Conservation (phyloP, 2,329 filamentous ascomycete genomes). For the Orbilia blumenaviensis region DNA sequence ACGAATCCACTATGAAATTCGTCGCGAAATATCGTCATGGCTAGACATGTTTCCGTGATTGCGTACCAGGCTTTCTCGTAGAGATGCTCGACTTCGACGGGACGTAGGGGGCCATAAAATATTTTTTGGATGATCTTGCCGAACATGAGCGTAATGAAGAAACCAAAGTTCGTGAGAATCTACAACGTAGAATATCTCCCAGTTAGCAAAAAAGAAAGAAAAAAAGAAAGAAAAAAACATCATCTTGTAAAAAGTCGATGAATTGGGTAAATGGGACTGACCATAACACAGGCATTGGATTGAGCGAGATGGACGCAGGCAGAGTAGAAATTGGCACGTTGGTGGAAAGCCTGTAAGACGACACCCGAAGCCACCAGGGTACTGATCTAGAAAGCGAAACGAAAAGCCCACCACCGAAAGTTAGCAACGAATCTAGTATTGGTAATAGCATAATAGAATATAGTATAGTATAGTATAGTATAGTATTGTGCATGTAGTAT, state of each 20-base stretch:
- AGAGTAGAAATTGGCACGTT: conserved; percentile 97
- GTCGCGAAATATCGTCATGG: conserved; percentile 97
- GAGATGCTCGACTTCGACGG: conserved; percentile 94
- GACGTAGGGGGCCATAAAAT: conserved; percentile 87
- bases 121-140: conserved; percentile 88
- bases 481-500: neutral
- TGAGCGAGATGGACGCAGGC: conserved; percentile 96
- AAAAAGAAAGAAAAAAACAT: neutral
- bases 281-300: conserved; percentile 93
- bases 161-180: conserved; percentile 90
- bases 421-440: too few relatives aligned
- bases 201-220: too few relatives aligned
- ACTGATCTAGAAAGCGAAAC: conserved; percentile 70
- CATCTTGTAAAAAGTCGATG: too few relatives aligned
- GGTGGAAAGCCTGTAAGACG: conserved; percentile 87
- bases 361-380: conserved; percentile 84
- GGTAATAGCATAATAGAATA: too few relatives aligned
- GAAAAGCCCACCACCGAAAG: conserved; percentile 7
- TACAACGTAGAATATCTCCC: too few relatives aligned
- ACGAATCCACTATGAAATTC: conserved; percentile 94
- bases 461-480: too few relatives aligned
- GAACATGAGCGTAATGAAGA: conserved; percentile 80
- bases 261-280: conserved; percentile 62
- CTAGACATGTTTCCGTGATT: conserved; percentile 92
- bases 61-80: conserved; percentile 99